Conservation (phyloP, 2,329 filamentous ascomycete genomes). For the Rhinocladiella similis region DNA sequence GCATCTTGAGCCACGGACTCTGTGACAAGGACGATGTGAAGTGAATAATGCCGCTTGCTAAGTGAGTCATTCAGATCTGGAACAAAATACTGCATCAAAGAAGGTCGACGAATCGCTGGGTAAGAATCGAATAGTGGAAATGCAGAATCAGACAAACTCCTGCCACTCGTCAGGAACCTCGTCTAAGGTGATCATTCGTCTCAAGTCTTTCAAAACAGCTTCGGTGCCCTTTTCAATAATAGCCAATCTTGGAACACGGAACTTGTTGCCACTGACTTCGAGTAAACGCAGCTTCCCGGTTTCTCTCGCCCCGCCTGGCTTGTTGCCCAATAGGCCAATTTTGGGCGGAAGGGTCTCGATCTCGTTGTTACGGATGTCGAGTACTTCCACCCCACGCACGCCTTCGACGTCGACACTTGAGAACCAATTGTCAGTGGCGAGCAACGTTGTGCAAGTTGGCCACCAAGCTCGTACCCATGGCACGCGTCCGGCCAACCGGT, state of each 20-base stretch:
- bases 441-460: slow-evolving; percentile 67
- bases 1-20: no score
- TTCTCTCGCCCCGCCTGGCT: slow-evolving; percentile 38
- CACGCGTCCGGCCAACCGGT: slow-evolving; percentile 69
- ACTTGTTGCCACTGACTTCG: slow-evolving; percentile 81
- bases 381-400: slow-evolving; percentile 70
- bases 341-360: slow-evolving; percentile 78
- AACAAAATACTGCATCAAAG: background rate
- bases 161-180: slow-evolving; percentile 38
- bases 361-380: slow-evolving; percentile 83
- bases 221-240: slow-evolving; percentile 86
- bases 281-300: slow-evolving; percentile 60
- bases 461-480: slow-evolving; percentile 68
- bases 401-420: slow-evolving; percentile 70
- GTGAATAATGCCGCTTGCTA: no score
- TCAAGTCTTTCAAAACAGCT: slow-evolving; percentile 76
- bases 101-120: background rate
- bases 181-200: slow-evolving; percentile 67
- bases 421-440: slow-evolving; percentile 79
- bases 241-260: slow-evolving; percentile 81
- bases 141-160: slow-evolving; percentile 15
- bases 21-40: no score
- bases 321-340: slow-evolving; percentile 72
- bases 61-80: background rate
- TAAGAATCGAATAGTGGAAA: background rate